Evolutionary conservation across 148 eudicot species (phyloP), one percentile per base, ranked within the genome.

Genomic region (Rhododendron henanense): DNA sequence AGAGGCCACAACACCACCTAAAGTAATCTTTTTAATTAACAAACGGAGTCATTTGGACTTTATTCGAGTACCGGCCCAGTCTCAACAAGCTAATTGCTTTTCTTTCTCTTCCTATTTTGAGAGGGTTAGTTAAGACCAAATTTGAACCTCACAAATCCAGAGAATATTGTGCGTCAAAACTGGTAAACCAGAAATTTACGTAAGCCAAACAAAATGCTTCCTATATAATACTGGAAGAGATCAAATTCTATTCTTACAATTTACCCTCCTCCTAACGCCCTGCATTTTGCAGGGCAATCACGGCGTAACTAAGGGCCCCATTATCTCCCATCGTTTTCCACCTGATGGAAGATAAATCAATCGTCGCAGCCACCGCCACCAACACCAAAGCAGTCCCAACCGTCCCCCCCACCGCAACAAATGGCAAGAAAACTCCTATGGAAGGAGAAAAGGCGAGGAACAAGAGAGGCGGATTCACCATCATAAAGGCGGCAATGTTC

Each of bases 401-500:
- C 11, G 1, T 63, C 82, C 10, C 21, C 9, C 6, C 28, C 31
- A 1, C 33, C 21, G 5, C 23, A 31, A 53, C 7, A 11, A 21
- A 35, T 55, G 81, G 61, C 50, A 35, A 75, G 11, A 75, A 84
- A 9, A 31, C 59, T 37, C 59, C 81, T 61, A 55, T 10, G 59
- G 45, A 88, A 65, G 87, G 44, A 79, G 84, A 82, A 78, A 19
- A 6, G 39, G 63, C 10, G 50, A 77, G 77, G 76, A 86, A 87
- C 39, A 90, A 79, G 69, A 44, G 77, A 31, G 79, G 85, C 23
- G 2, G 81, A 39, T 84, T 84, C 67, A 82, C 48, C 74, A 48
- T 81, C 35, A 37, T 88, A 71, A 86, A 73, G 39, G 85, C 87
- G 3, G 91, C 91, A 31, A 57, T 86, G 61, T 21, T 31, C 67